A percentile compares a stretch with the other conserved stretches of the same genome.
Evolutionary conservation across 768 basidiomycete species (phyloP).

Genomic region (Pulveroboletus frians): DNA sequence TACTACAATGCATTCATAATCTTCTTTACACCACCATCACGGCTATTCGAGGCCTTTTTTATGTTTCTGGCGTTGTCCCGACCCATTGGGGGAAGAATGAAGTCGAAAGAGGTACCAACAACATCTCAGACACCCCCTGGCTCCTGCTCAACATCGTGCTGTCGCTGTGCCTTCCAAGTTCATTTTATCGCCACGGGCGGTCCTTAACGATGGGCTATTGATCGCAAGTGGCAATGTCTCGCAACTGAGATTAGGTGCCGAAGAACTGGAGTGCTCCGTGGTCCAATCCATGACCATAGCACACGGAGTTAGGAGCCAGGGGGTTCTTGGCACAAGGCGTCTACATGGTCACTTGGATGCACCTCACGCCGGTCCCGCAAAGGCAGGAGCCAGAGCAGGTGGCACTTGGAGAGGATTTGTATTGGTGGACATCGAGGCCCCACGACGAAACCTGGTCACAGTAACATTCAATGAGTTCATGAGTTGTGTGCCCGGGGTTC

Average conservation of each 20-base stretch:
- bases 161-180: conserved; percentile 85
- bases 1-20: conserved; percentile 51
- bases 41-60: conserved; percentile 66
- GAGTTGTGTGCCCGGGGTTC: conserved; percentile 20
- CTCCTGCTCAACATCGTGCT: conserved; percentile 75
- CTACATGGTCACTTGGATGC: conserved; percentile 35
- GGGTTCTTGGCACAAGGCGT: conserved; percentile 29
- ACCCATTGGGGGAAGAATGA: conserved; percentile 47
- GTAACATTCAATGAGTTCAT: conserved; percentile 34
- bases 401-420: conserved; percentile 54
- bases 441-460: conserved; percentile 22
- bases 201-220: conserved; percentile 42
- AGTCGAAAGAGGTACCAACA: conserved; percentile 20
- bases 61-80: conserved; percentile 53
- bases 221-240: conserved; percentile 14
- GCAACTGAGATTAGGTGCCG: conserved; percentile 65
- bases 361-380: conserved; percentile 35
- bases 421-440: conserved; percentile 36
- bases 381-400: conserved; percentile 47
- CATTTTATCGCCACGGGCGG: conserved; percentile 79
- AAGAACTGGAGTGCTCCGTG: conserved; percentile 67
- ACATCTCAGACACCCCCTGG: conserved; percentile 54
- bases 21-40: conserved; percentile 57
- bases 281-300: conserved; percentile 62
- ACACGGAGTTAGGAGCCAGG: conserved; percentile 35